These are phyloP conservation scores for Blastocystis sp. DNA, from an alignment of 352 stramenopile species.

Conservation along the genomic window DNA sequence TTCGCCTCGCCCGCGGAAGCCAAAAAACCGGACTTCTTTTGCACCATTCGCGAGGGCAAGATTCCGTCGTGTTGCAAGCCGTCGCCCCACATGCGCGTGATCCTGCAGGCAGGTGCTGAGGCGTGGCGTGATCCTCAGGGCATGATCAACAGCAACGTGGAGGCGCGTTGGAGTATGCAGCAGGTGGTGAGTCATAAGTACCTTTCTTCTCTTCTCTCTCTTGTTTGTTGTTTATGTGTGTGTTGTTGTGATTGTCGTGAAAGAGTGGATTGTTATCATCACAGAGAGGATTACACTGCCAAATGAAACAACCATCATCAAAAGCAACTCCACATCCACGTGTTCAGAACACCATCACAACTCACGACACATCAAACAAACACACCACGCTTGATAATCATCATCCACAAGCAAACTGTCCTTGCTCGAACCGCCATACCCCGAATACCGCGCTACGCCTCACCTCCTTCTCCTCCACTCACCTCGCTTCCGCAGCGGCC, in stretches of 20 bases:
- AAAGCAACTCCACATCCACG: no score
- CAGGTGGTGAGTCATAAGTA: slow-evolving; percentile 38
- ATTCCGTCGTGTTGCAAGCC: slow-evolving; percentile 39
- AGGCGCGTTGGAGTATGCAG: slow-evolving; percentile 7
- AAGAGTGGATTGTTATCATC: no score
- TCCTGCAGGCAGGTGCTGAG: background rate
- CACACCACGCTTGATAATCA: slow-evolving; percentile 35
- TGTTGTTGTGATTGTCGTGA: background rate
- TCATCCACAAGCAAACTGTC: slow-evolving; percentile 30
- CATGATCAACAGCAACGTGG: slow-evolving; percentile 28
- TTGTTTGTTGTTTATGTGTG: background rate
- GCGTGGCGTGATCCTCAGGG: background rate
- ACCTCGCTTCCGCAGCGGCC: slow-evolving; percentile 33
- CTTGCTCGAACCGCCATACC: slow-evolving; percentile 40
- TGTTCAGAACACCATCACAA: background rate
- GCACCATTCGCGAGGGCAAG: slow-evolving; percentile 23
- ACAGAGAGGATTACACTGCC: no score
- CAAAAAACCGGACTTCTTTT: slow-evolving; percentile 15
- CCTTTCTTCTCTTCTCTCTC: background rate
- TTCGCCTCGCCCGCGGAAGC: background rate
- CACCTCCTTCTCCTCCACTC: background rate
- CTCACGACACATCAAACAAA: background rate
- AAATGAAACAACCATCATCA: no score
- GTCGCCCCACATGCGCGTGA: slow-evolving; percentile 51
- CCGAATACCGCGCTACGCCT: slow-evolving; percentile 45